These are phyloP conservation scores for Dissoconium aciculare DNA, from an alignment of 2,329 filamentous ascomycete genomes.

Conservation along the genomic window DNA sequence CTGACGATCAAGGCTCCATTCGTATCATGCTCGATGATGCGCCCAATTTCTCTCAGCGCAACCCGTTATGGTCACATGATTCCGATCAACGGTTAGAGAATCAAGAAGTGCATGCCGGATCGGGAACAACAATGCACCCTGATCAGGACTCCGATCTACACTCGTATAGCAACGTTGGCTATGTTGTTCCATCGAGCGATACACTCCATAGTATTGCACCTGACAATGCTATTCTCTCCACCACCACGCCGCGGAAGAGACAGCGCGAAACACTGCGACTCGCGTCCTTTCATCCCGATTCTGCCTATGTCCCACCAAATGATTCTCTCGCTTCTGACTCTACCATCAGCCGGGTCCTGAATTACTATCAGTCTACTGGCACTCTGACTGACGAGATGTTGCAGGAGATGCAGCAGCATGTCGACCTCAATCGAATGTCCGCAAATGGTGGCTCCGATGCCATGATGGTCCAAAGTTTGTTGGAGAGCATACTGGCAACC, in stretches of 20 bases:
- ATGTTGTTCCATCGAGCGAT: conserved; percentile 1
- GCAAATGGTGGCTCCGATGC: conserved; percentile 23
- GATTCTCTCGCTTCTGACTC: conserved; percentile 7
- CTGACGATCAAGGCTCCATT: conserved; percentile 21
- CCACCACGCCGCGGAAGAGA: conserved; percentile 14
- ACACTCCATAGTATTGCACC: too few relatives aligned
- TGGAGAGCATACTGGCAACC: conserved; percentile 19
- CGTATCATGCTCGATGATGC: conserved; percentile 24
- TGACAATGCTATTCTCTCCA: too few relatives aligned
- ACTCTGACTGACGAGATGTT: conserved; percentile 21
- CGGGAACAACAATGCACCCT: not conserved
- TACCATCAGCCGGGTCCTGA: conserved; percentile 14
- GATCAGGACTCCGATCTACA: not conserved
- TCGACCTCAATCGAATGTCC: conserved; percentile 20
- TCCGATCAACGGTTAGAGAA: conserved; percentile 8
- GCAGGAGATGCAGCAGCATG: conserved; percentile 19
- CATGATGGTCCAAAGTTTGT: conserved; percentile 21
- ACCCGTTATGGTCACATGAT: conserved; percentile 11
- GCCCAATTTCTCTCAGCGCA: conserved; percentile 8
- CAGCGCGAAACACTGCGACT: conserved; percentile 18
- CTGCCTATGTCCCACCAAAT: conserved; percentile 5
- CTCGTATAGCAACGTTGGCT: not conserved
- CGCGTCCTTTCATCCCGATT: conserved; percentile 6
- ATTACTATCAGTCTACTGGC: conserved; percentile 20
- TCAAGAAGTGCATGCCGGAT: conserved; percentile 6